Conservation (phyloP, 2,329 filamentous ascomycete genomes). For the Aureobasidium melanogenum region DNA sequence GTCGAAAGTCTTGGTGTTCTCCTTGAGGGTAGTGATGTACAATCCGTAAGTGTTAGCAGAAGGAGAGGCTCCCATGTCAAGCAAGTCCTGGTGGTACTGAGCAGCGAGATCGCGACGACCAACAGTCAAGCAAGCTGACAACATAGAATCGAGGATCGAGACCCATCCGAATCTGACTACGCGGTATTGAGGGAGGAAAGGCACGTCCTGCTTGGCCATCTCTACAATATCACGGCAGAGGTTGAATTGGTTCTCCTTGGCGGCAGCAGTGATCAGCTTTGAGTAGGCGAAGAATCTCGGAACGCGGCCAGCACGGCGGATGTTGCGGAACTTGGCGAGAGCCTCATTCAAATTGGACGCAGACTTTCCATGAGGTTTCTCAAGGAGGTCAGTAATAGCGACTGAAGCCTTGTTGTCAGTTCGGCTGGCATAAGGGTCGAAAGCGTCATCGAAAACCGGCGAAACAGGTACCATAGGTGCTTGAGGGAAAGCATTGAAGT, state of each 20-base stretch:
- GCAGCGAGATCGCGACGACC: slow-evolving; percentile 74
- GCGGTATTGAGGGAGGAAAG: slow-evolving; percentile 72
- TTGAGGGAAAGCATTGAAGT: slow-evolving; percentile 38
- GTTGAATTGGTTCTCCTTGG: slow-evolving; percentile 73
- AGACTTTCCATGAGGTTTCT: slow-evolving; percentile 66
- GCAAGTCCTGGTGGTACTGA: slow-evolving; percentile 82
- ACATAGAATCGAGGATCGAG: slow-evolving; percentile 92
- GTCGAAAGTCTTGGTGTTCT: slow-evolving; percentile 94
- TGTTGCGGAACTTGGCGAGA: slow-evolving; percentile 77
- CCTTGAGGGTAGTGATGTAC: slow-evolving; percentile 98
- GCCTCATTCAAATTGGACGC: slow-evolving; percentile 66
- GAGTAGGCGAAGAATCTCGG: slow-evolving; percentile 95
- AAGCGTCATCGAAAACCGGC: slow-evolving; percentile 66
- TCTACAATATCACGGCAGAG: slow-evolving; percentile 77
- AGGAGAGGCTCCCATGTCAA: slow-evolving; percentile 82
- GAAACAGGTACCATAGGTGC: slow-evolving; percentile 37
- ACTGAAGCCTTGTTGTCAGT: slow-evolving; percentile 93
- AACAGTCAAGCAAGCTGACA: slow-evolving; percentile 77
- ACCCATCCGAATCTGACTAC: slow-evolving; percentile 93
- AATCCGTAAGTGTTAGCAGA: slow-evolving; percentile 96
- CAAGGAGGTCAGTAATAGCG: slow-evolving; percentile 80
- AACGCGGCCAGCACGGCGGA: slow-evolving; percentile 83
- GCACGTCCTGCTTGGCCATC: slow-evolving; percentile 85
- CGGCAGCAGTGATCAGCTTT: slow-evolving; percentile 88
- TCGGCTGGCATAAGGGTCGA: slow-evolving; percentile 81